Evolutionary conservation across 495 filamentous ascomycete genomes (phyloP).

Genomic region (Neurospora sp.): DNA sequence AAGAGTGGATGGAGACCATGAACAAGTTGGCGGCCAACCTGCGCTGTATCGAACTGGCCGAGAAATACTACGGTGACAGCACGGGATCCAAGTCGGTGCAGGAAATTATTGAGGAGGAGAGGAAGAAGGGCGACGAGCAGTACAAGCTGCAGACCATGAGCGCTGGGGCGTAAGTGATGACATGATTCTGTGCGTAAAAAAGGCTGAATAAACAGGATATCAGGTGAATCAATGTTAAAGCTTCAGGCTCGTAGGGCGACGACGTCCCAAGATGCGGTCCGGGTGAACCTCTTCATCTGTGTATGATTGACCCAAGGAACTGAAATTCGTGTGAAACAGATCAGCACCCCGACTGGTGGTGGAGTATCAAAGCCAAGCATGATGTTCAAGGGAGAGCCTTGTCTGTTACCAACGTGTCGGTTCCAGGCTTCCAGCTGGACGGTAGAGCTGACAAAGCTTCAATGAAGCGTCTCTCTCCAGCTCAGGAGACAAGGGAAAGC

Average conservation of each 20-base stretch:
- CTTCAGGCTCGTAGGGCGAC: neutral
- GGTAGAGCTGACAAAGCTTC: neutral
- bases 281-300: neutral
- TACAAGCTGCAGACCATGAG: slow-evolving; percentile 14
- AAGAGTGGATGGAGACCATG: slow-evolving; percentile 94
- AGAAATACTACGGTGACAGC: slow-evolving; percentile 50
- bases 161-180: slow-evolving; percentile 10
- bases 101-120: slow-evolving; percentile 26
- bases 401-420: neutral
- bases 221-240: neutral
- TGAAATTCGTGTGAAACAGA: neutral
- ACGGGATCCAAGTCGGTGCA: slow-evolving; percentile 21
- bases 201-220: neutral
- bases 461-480: neutral
- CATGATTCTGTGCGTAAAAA: neutral
- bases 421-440: neutral
- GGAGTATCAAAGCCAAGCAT: neutral
- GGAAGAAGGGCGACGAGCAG: slow-evolving; percentile 24
- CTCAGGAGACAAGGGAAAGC: neutral
- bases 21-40: slow-evolving; percentile 91
- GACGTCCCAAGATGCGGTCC: neutral
- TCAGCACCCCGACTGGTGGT: neutral
- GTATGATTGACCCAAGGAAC: neutral
- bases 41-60: slow-evolving; percentile 73
- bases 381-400: neutral